phyloP scores from a whole-genome alignment of 75 land plant genomes.

The Pinus taeda region DNA sequence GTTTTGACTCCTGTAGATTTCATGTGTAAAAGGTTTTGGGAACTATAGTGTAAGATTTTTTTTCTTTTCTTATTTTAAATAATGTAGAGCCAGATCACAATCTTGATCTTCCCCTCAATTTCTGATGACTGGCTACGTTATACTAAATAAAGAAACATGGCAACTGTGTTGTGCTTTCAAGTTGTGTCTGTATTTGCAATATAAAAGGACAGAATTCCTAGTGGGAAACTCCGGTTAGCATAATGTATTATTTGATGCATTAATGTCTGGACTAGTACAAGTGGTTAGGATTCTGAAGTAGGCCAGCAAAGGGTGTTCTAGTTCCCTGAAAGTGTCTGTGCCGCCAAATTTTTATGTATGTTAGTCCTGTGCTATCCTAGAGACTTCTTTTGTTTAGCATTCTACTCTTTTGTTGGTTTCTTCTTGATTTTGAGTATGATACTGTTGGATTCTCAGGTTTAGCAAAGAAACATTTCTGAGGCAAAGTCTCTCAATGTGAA shows the following conservation, averaged over 20 bases:
- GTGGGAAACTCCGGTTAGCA: neutral
- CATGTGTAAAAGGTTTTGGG: too few species aligned
- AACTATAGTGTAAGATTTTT: too few species aligned
- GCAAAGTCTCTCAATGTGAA: neutral
- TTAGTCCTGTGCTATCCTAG: neutral
- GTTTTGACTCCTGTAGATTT: too few species aligned
- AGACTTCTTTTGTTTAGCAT: conserved; percentile 1
- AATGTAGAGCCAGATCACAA: too few species aligned
- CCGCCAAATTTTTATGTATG: neutral
- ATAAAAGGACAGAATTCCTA: neutral
- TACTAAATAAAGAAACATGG: too few species aligned
- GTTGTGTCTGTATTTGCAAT: neutral
- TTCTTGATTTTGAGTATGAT: neutral
- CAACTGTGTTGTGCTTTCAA: neutral
- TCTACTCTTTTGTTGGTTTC: neutral
- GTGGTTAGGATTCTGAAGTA: neutral
- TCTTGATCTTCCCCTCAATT: too few species aligned
- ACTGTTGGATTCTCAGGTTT: neutral
- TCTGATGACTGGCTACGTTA: too few species aligned
- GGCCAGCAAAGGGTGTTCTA: neutral
- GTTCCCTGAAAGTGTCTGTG: neutral
- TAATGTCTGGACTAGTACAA: neutral
- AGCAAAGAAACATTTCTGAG: neutral
- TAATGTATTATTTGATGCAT: neutral
- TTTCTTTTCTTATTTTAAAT: too few species aligned